Base-by-base conservation (phyloP, 2,329 filamentous ascomycete species). In the Pseudogymnoascus sp. region DNA sequence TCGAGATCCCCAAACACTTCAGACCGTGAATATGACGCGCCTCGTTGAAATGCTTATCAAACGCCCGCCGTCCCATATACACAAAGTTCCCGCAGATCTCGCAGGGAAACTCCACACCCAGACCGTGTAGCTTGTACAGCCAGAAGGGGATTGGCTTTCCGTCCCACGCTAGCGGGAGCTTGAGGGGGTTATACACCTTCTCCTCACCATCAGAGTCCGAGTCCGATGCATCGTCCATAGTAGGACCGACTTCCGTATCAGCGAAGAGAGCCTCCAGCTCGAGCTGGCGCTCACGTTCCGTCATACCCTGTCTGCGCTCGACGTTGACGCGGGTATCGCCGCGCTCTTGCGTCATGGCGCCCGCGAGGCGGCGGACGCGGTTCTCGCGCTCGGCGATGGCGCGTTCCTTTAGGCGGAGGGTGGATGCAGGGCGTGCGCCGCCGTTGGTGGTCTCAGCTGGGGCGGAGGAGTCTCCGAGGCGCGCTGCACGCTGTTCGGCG, bases 61-160 rank as follows among this genome's bases (percentile, higher is more conserved):
- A 99, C 1, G 93, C 93, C 60, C 95, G 86, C 23, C 95, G 84
- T 14, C 95, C 95, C 89, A 96, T 97, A 79, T 97, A 97, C n/a
- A 97, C 92, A 72, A 92, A 97, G 76, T 97, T 97, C 63, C 95
- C 95, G 73, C 95, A 99, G 64, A 99, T 91, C 74, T 99, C 93
- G 79, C 95, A 99, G 0, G 89, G 83, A 69, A 97, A 96, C 71
- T 99, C 95, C 11, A 96, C 92, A 7, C 95, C 95, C 26, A 99
- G 80, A 1, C 95, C 95, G 73, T 99, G 95, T 14, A 99, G 82
- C 70, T 97, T 95, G 81, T 97, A 99, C 14, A 99, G 83, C 95
- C 95, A 99, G 80, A 95, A 99, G 0, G 96, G 95, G 70, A 99
- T 99, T 0, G 96, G 95, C 74, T 99, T 99, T 70, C 96, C 95